Conservation (phyloP, 2,329 filamentous ascomycete genomes). For the Cladophialophora yegresii region DNA sequence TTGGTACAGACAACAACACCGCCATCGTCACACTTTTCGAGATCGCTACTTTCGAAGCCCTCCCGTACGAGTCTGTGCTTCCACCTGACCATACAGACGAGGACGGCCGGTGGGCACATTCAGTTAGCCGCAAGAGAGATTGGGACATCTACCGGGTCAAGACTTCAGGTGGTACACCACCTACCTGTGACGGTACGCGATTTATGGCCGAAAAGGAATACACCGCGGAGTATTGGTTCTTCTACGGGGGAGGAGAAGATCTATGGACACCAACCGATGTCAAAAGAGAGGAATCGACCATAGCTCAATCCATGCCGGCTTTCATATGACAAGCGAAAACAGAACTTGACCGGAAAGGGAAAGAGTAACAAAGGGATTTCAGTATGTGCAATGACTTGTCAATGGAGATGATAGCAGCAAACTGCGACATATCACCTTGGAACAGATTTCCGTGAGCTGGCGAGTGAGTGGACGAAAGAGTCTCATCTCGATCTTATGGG, state of each 20-base stretch:
- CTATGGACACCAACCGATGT: slow-evolving; percentile 21
- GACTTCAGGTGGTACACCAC: slow-evolving; percentile 43
- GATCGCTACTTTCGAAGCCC: slow-evolving; percentile 29
- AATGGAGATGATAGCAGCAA: background rate
- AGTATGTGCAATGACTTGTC: background rate
- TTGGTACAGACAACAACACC: slow-evolving; percentile 29
- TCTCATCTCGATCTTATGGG: background rate
- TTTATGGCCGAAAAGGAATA: slow-evolving; percentile 43
- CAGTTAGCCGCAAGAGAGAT: slow-evolving; percentile 24
- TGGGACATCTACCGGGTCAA: slow-evolving; percentile 49
- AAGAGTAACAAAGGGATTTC: background rate
- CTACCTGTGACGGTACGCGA: slow-evolving; percentile 40
- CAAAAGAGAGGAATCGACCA: background rate
- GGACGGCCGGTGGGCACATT: slow-evolving; percentile 21
- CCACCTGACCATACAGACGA: slow-evolving; percentile 23
- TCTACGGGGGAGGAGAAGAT: slow-evolving; percentile 27
- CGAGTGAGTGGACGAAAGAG: background rate
- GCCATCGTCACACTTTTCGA: slow-evolving; percentile 37
- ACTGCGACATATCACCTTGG: background rate
- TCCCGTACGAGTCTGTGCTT: slow-evolving; percentile 26
- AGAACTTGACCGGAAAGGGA: slow-evolving; percentile 3
- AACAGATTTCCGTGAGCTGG: background rate
- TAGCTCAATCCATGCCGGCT: slow-evolving; percentile 1
- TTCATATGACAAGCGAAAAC: slow-evolving; percentile 20
- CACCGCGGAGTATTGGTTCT: slow-evolving; percentile 50